Evolutionary conservation across 2,329 filamentous ascomycete genomes (phyloP).

Genomic region (Pseudocercospora vitis): DNA sequence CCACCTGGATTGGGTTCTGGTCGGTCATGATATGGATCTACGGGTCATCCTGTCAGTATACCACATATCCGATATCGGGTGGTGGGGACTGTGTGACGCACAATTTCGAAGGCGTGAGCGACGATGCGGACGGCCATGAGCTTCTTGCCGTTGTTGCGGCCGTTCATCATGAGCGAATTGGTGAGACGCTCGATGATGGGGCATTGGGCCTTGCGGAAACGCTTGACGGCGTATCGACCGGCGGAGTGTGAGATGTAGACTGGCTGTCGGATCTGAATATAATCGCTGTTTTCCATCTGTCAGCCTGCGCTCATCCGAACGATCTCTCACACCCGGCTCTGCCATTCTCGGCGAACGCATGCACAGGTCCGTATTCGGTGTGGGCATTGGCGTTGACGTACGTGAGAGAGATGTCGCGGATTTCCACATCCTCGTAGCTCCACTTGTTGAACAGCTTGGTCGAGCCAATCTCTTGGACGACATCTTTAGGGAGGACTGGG

Average conservation of each 20-base stretch:
- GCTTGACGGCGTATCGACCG: constrained; percentile 97
- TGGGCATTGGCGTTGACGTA: constrained; percentile 56
- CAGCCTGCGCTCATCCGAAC: constrained; percentile 31
- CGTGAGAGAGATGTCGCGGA: constrained; percentile 99
- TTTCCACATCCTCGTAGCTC: constrained; percentile 98
- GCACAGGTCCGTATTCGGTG: constrained; percentile 12
- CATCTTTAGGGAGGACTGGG: constrained; percentile 88
- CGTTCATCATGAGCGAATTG: constrained; percentile 99
- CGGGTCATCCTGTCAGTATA: constrained; percentile 12
- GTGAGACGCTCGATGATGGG: constrained; percentile 99
- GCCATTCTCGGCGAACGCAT: background rate
- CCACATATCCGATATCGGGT: constrained; percentile 9
- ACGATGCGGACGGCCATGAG: constrained; percentile 99
- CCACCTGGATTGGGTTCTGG: constrained; percentile 99
- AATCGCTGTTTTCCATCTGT: constrained; percentile 68
- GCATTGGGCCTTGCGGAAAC: constrained; percentile 99
- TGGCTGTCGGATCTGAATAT: constrained; percentile 98
- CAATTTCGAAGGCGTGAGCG: constrained; percentile 98
- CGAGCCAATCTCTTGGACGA: constrained; percentile 82
- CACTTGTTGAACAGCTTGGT: constrained; percentile 99
- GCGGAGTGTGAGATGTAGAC: constrained; percentile 99
- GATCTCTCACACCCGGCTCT: background rate
- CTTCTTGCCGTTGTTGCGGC: constrained; percentile 99
- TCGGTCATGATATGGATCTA: constrained; percentile 99
- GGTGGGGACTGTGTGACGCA: constrained; percentile 56